Percentiles rank a stretch among this genome's conserved stretches.
Evolutionary conservation across 2,329 filamentous ascomycete species (phyloP).

Genomic region (Hysterium pulicare): DNA sequence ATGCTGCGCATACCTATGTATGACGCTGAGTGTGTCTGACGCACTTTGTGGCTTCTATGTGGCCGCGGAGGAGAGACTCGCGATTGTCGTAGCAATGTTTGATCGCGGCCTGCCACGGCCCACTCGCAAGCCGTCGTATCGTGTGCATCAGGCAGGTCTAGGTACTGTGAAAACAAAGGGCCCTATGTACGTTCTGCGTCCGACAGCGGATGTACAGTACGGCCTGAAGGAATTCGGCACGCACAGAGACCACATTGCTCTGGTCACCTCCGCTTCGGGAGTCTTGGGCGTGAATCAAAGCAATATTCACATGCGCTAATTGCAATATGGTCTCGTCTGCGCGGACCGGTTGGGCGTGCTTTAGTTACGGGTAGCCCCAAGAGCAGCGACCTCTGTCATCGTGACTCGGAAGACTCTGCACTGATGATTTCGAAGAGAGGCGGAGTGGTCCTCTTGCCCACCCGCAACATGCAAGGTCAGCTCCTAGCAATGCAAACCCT

Average conservation of each 20-base stretch:
- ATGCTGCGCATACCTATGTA: constrained; percentile 6
- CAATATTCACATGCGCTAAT: constrained; percentile 1
- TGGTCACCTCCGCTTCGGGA: background rate
- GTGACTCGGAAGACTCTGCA: constrained; percentile 4
- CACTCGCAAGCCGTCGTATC: background rate
- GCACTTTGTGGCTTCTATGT: constrained; percentile 9
- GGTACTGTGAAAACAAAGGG: background rate
- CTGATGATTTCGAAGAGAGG: background rate
- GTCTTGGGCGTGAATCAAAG: background rate
- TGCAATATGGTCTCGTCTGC: background rate
- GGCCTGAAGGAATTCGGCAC: background rate
- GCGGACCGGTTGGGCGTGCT: background rate
- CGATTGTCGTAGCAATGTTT: background rate
- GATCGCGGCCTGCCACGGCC: background rate
- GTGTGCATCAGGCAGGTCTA: background rate
- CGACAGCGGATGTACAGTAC: background rate
- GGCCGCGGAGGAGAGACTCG: constrained; percentile 4
- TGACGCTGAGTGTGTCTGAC: constrained; percentile 13
- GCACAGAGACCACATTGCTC: background rate
- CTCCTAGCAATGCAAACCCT: constrained; percentile 15
- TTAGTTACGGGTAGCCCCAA: constrained; percentile 1
- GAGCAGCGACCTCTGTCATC: no score
- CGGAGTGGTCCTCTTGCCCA: constrained; percentile 6
- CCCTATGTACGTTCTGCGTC: background rate
- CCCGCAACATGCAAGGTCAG: constrained; percentile 12